Evolutionary conservation across 192 early-diverging fungal species (phyloP), one percentile per base, ranked within the genome.

Genomic region (Backusella tuberculispora): DNA sequence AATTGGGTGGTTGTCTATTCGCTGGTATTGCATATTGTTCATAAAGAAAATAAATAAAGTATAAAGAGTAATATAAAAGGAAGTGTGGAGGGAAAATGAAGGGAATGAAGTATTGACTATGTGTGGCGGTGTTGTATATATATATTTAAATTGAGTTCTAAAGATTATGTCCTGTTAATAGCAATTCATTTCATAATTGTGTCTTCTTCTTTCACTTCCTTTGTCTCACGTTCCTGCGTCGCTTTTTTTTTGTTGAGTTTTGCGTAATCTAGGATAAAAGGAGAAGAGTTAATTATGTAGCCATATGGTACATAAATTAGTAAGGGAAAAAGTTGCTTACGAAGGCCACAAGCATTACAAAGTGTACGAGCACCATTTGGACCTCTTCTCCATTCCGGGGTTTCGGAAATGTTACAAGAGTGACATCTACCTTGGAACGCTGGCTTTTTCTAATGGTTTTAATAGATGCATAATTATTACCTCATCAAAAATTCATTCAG

Each of bases 331-430:
- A 90, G 2, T 34, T 34, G 29, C 90, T 87, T 88, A 93, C 92
- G 92, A 53, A 94, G 86, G 15, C 96, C 96, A 80, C 97, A 96
- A 0, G 95, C 97, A 83, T 98, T 98, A 85, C 97, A 98, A 21
- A 98, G 87, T 12, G 96, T 97, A 34, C 97, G 85, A 6, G 93
- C 91, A 19, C 95, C 95, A 50, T 93, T 91, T 19, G 96, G 96
- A 9, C 97, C 96, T 15, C 97, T 91, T 40, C 97, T 85, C 97
- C 97, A 98, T 80, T 97, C 95, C 40, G 96, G 96, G 0, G 96
- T 97, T 76, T 95, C 94, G 4, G 90, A 93, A 63, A 90, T 92
- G 69, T 92, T 88, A 74, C 97, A 98, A 10, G 90, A 90, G 37
- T 89, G 88, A 71, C 92, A 92, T 14, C 90, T 81, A 21, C 60